Conservation (phyloP, 129 eudicot species). For the Deinandra increscens region DNA sequence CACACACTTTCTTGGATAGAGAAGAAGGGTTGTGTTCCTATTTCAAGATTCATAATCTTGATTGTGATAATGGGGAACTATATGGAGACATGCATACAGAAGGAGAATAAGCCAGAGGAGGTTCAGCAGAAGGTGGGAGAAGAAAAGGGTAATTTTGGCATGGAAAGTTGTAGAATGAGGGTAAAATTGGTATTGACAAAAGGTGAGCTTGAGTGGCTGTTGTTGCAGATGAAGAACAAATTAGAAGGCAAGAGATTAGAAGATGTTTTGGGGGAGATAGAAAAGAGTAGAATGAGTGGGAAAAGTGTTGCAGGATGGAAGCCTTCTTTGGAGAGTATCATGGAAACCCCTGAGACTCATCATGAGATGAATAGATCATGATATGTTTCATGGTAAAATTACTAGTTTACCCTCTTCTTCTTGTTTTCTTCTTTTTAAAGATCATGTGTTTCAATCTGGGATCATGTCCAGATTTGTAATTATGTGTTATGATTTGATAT, state of each 20-base stretch:
- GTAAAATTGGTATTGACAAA: slow-evolving; percentile 69
- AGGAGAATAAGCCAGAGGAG: slow-evolving; percentile 22
- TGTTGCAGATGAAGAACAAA: slow-evolving; percentile 45
- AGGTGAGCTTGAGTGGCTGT: slow-evolving; percentile 73
- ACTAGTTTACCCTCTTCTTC: slow-evolving; percentile 27
- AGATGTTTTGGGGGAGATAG: slow-evolving; percentile 69
- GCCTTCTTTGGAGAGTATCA: slow-evolving; percentile 76
- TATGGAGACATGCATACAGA: slow-evolving; percentile 44
- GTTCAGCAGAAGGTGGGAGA: background rate
- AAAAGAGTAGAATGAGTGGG: slow-evolving; percentile 42
- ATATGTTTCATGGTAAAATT: slow-evolving; percentile 22
- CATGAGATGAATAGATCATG: slow-evolving; percentile 54
- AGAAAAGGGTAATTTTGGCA: slow-evolving; percentile 28
- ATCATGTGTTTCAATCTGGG: slow-evolving; percentile 17
- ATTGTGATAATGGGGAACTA: slow-evolving; percentile 63
- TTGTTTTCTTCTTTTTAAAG: slow-evolving; percentile 18
- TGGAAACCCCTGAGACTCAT: slow-evolving; percentile 66
- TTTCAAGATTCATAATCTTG: slow-evolving; percentile 25
- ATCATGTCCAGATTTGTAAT: slow-evolving; percentile 39
- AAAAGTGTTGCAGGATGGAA: slow-evolving; percentile 52
- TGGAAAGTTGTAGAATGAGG: slow-evolving; percentile 40
- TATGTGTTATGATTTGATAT: background rate
- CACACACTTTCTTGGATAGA: background rate
- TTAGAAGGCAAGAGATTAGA: slow-evolving; percentile 44
- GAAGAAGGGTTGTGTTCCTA: slow-evolving; percentile 9